Percentiles rank a stretch among this genome's conserved stretches.
Conservation (phyloP, 305 asterid species). For the Solanum hybrid region DNA sequence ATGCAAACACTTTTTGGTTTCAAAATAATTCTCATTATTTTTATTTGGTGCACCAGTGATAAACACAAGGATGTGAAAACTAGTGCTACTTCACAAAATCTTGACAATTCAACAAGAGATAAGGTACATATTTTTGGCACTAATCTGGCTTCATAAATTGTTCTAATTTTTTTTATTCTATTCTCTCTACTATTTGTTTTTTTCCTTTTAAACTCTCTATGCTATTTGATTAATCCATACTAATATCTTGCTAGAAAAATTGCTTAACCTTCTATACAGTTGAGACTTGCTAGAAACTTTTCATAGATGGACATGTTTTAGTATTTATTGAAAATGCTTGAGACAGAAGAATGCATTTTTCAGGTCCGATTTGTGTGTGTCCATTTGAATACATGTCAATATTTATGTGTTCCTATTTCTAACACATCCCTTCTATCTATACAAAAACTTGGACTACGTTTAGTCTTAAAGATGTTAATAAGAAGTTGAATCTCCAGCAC, state of each 20-base stretch:
- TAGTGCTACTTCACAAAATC: slow-evolving; percentile 18
- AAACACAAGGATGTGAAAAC: slow-evolving; percentile 30
- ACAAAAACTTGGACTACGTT: neutral
- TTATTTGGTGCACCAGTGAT: slow-evolving; percentile 37
- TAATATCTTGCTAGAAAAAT: neutral
- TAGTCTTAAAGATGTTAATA: neutral
- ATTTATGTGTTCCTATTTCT: neutral
- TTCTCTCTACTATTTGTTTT: neutral
- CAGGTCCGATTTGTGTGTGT: neutral
- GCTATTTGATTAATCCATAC: neutral
- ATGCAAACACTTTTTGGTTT: neutral
- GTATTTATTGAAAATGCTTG: neutral
- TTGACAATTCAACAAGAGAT: slow-evolving; percentile 39
- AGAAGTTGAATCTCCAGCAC: neutral
- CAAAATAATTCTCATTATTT: neutral
- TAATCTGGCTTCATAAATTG: neutral
- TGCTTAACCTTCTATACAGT: neutral
- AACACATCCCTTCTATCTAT: neutral
- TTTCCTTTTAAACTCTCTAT: neutral
- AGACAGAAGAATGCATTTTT: neutral
- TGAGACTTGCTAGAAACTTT: neutral
- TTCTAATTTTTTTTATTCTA: neutral
- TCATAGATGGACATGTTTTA: neutral
- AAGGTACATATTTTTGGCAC: slow-evolving; percentile 41
- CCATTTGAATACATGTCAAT: neutral